These are phyloP conservation scores for Fibroporia radiculosa DNA, from an alignment of 768 basidiomycete genomes.

Conservation along the genomic window DNA sequence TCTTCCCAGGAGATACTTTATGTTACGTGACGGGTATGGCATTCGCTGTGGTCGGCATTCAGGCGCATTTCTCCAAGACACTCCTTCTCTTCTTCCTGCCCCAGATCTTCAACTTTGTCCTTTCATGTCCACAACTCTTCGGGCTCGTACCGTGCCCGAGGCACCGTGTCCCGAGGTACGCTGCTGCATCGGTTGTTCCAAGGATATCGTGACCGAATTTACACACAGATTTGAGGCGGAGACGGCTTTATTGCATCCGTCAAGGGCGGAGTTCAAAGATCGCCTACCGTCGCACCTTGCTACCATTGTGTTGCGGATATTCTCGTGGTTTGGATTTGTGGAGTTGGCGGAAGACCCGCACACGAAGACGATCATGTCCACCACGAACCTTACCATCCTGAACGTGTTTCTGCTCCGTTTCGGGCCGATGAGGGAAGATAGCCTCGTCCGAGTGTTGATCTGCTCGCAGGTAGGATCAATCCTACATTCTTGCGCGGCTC, in stretches of 20 bases:
- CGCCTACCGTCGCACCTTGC: slow-evolving; percentile 50
- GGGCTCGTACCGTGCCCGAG: slow-evolving; percentile 90
- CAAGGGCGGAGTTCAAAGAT: slow-evolving; percentile 51
- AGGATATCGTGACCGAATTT: no score
- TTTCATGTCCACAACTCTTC: slow-evolving; percentile 93
- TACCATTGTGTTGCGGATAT: slow-evolving; percentile 43
- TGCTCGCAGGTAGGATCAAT: slow-evolving; percentile 51
- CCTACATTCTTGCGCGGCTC: not conserved
- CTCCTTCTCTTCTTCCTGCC: slow-evolving; percentile 94
- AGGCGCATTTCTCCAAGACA: slow-evolving; percentile 96
- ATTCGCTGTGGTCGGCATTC: slow-evolving; percentile 95
- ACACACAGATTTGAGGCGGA: slow-evolving; percentile 58
- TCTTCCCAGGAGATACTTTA: slow-evolving; percentile 93
- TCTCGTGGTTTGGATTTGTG: slow-evolving; percentile 61
- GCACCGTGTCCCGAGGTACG: slow-evolving; percentile 86
- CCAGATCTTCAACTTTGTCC: slow-evolving; percentile 94
- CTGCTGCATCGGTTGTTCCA: no score
- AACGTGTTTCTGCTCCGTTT: slow-evolving; percentile 76
- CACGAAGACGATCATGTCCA: slow-evolving; percentile 53
- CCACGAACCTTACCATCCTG: slow-evolving; percentile 87
- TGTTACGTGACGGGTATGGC: slow-evolving; percentile 99
- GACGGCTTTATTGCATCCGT: slow-evolving; percentile 75
- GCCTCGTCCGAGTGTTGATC: slow-evolving; percentile 67
- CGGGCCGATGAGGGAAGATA: slow-evolving; percentile 83
- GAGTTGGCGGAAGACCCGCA: slow-evolving; percentile 48